A percentile compares a stretch with the other conserved stretches of the same genome.
phyloP scores from a whole-genome alignment of 192 early-diverging fungal genomes.

The Umbelopsis sp. region DNA sequence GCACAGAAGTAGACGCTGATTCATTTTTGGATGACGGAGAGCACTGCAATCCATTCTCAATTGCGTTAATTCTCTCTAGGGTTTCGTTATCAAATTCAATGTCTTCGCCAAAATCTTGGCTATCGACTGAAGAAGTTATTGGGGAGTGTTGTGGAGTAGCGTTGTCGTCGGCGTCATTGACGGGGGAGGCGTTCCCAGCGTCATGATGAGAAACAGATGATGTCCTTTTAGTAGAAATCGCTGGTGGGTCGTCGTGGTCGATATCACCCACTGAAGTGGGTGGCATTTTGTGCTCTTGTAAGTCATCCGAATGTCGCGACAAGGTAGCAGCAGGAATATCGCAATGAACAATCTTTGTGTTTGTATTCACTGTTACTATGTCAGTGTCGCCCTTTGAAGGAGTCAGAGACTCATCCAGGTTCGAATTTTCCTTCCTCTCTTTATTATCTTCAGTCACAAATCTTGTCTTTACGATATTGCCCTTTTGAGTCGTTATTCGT shows the following conservation, averaged over 20 bases:
- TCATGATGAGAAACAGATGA: background rate
- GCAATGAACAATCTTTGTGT: too few species aligned
- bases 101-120: conserved; percentile 10
- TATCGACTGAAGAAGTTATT: background rate
- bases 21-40: background rate
- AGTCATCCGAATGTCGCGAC: background rate
- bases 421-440: too few species aligned
- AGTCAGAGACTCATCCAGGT: too few species aligned
- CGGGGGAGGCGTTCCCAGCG: background rate
- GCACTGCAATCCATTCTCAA: background rate
- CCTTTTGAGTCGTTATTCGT: background rate
- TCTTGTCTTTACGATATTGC: background rate
- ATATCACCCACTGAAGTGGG: background rate
- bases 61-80: background rate
- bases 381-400: too few species aligned
- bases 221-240: too few species aligned
- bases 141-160: background rate
- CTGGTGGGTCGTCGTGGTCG: background rate
- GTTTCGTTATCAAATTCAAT: conserved; percentile 10
- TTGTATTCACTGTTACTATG: too few species aligned
- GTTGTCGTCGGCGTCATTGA: background rate
- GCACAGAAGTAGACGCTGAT: background rate
- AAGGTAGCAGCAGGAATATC: too few species aligned
- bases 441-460: background rate
- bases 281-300: background rate